phyloP scores from a whole-genome alignment of 805 yeast genomes.

The Crinitomyces ghanaensis region DNA sequence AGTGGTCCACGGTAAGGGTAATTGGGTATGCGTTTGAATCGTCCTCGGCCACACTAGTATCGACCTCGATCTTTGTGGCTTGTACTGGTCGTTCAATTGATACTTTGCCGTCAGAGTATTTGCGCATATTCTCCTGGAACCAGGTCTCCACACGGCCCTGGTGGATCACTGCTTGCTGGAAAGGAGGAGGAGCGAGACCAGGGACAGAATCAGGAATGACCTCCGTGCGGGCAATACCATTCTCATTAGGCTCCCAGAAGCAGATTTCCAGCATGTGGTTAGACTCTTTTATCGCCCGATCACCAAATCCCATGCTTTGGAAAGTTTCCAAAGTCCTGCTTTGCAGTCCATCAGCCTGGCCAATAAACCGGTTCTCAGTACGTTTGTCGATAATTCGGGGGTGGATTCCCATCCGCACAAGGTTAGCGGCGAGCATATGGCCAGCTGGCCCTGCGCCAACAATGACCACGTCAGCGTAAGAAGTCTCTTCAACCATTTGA shows the following conservation, averaged over 20 bases:
- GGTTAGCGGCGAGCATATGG: conserved; percentile 24
- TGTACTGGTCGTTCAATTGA: conserved; percentile 11
- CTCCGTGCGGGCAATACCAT: conserved; percentile 21
- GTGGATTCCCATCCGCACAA: conserved; percentile 24
- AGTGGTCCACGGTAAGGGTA: conserved; percentile 17
- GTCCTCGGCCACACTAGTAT: conserved; percentile 12
- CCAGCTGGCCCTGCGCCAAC: conserved; percentile 33
- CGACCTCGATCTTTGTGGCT: conserved; percentile 10
- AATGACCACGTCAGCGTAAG: conserved; percentile 24
- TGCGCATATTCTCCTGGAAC: conserved; percentile 19
- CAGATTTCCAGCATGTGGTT: conserved; percentile 24
- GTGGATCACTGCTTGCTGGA: conserved; percentile 23
- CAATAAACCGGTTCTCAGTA: conserved; percentile 20
- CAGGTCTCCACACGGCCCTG: conserved; percentile 25
- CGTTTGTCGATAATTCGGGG: conserved; percentile 26
- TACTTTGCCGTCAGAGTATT: conserved; percentile 7
- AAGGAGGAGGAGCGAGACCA: conserved; percentile 19
- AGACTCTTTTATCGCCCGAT: conserved; percentile 20
- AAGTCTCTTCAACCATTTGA: no score
- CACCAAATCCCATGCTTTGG: conserved; percentile 21
- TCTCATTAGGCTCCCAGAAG: conserved; percentile 25
- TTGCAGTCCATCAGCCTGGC: conserved; percentile 29
- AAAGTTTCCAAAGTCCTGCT: conserved; percentile 24
- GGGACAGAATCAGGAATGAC: conserved; percentile 22
- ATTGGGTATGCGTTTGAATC: conserved; percentile 17